Conservation (phyloP, 169 alveolate genomes). For the Eimeria sp. region DNA sequence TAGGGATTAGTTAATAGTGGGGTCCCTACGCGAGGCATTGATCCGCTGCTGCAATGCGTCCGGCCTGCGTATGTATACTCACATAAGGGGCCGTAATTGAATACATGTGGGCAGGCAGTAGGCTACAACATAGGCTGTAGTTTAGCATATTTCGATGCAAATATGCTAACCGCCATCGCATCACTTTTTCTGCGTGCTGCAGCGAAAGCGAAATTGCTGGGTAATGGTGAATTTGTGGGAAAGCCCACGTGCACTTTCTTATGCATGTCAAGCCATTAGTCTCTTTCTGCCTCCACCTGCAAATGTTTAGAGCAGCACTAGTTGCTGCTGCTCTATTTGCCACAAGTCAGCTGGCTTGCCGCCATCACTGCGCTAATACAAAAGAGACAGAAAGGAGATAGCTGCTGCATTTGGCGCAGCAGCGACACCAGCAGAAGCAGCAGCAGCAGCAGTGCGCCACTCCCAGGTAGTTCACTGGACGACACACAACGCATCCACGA, state of each 20-base stretch:
- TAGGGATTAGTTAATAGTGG: too few relatives aligned
- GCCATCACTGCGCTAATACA: background rate
- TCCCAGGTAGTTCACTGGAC: background rate
- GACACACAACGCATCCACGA: background rate
- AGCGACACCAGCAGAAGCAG: background rate
- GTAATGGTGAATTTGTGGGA: background rate
- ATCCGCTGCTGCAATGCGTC: too few relatives aligned
- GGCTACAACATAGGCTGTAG: too few relatives aligned
- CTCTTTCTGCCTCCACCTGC: background rate
- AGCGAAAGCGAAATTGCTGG: background rate
- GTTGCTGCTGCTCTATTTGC: background rate
- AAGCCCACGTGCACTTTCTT: background rate
- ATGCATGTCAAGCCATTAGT: background rate
- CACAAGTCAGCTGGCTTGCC: background rate
- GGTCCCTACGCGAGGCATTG: too few relatives aligned
- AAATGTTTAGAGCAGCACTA: background rate
- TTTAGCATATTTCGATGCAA: too few relatives aligned
- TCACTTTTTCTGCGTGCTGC: too few relatives aligned
- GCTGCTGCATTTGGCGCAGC: conserved; percentile 14
- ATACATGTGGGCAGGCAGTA: too few relatives aligned
- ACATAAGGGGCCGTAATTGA: too few relatives aligned
- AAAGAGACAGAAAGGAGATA: background rate
- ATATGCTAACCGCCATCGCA: too few relatives aligned
- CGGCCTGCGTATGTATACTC: too few relatives aligned
- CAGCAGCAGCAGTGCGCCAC: background rate